phyloP scores from a whole-genome alignment of 257 asterid species.

The Schizonepeta tenuifolia region DNA sequence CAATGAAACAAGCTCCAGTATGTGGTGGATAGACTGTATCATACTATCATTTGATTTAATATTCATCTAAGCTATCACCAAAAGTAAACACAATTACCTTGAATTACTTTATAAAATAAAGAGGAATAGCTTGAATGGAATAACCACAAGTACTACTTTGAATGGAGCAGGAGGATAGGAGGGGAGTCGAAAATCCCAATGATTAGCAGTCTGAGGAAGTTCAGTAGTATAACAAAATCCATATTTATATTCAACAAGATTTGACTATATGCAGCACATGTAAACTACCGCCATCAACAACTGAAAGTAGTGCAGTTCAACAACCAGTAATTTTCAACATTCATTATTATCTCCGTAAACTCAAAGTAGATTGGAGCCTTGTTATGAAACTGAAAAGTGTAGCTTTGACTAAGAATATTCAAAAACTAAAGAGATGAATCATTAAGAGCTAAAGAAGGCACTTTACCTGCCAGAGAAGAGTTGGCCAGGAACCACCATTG shows the following conservation, averaged over 20 bases:
- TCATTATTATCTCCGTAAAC: not conserved
- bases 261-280: not conserved
- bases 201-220: not conserved
- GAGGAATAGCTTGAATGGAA: not conserved
- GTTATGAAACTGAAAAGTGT: not conserved
- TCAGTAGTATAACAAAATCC: not conserved
- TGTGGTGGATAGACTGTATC: too few species aligned
- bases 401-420: not conserved
- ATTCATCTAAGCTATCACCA: not conserved
- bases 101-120: not conserved
- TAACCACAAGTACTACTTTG: too few species aligned
- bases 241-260: too few species aligned
- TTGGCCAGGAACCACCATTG: slow-evolving; percentile 85
- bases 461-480: slow-evolving; percentile 79
- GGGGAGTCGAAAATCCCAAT: not conserved
- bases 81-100: not conserved
- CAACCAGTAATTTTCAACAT: not conserved
- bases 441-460: slow-evolving; percentile 16
- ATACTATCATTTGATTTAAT: too few species aligned
- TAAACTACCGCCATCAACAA: not conserved
- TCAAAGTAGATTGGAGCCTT: not conserved
- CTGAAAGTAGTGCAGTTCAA: not conserved
- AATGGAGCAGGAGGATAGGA: too few species aligned
- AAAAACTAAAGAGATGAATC: not conserved
- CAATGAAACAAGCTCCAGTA: not conserved